Conservation (phyloP, 306 rosid genomes). For the Malus fusca region DNA sequence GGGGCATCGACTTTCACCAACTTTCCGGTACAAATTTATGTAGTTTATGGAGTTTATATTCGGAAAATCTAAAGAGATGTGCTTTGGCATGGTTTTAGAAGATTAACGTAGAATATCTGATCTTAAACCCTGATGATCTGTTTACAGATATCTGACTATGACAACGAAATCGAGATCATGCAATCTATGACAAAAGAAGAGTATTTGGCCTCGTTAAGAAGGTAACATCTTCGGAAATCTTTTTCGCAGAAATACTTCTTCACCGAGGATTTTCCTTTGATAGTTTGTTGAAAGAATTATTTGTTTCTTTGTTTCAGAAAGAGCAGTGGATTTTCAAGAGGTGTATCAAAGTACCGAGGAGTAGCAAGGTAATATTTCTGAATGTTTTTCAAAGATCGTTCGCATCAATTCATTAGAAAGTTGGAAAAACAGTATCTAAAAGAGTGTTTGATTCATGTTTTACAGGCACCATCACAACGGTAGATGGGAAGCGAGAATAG, state of each 20-base stretch:
- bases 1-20: constrained; percentile 78
- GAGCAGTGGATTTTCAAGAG: constrained; percentile 96
- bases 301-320: constrained; percentile 34
- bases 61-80: not conserved
- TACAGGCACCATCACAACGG: constrained; percentile 42
- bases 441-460: not conserved
- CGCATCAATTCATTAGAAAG: too few relatives aligned
- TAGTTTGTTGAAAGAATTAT: not conserved
- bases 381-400: too few relatives aligned
- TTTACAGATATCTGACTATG: constrained; percentile 60
- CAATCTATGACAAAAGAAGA: constrained; percentile 73
- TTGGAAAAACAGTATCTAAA: not conserved
- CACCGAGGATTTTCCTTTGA: not conserved
- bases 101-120: not conserved
- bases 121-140: not conserved
- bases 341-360: constrained; percentile 84
- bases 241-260: not conserved
- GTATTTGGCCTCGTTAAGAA: constrained; percentile 82
- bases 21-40: constrained; percentile 46
- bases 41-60: not conserved
- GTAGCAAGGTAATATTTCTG: constrained; percentile 47
- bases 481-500: constrained; percentile 96
- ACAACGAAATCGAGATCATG: constrained; percentile 62
- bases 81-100: not conserved
- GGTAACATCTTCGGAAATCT: constrained; percentile 29